A percentile compares a stretch with the other conserved stretches of the same genome.
Evolutionary conservation across 208 protist species (phyloP).

Genomic region (Trypanosoma caninum): DNA sequence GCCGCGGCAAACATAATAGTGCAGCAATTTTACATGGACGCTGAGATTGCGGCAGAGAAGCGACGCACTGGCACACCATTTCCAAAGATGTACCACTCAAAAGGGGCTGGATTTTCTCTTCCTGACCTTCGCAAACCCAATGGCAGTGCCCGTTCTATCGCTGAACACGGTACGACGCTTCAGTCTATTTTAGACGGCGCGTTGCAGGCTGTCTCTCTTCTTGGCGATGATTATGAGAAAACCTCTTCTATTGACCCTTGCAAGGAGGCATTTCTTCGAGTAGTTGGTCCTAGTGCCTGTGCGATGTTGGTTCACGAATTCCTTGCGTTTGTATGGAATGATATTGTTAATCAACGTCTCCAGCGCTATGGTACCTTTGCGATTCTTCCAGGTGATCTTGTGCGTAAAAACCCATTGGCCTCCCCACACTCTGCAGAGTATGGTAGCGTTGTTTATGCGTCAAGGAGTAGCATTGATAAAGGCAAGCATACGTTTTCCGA

Average conservation of each 20-base stretch:
- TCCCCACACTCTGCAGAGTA: conserved; percentile 25
- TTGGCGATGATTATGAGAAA: conserved; percentile 32
- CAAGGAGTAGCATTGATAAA: conserved; percentile 49
- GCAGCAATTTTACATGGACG: conserved; percentile 85
- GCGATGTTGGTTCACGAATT: conserved; percentile 83
- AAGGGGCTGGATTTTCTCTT: conserved; percentile 41
- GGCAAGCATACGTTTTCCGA: conserved; percentile 56
- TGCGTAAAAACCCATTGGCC: conserved; percentile 32
- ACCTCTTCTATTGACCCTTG: conserved; percentile 50
- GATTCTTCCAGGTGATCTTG: conserved; percentile 79
- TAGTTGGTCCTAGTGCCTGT: conserved; percentile 70
- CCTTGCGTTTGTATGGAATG: conserved; percentile 85
- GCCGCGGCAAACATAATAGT: conserved; percentile 83
- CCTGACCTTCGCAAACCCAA: conserved; percentile 34
- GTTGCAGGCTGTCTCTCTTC: conserved; percentile 54
- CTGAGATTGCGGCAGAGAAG: conserved; percentile 58
- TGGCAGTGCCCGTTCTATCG: conserved; percentile 39
- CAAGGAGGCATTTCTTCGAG: conserved; percentile 74
- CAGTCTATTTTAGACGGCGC: conserved; percentile 77
- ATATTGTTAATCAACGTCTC: conserved; percentile 82
- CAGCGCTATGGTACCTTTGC: conserved; percentile 84
- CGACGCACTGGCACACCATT: conserved; percentile 45
- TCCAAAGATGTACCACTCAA: conserved; percentile 34
- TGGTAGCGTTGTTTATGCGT: conserved; percentile 26
- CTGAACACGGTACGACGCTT: conserved; percentile 68